Evolutionary conservation across 352 stramenopile species (phyloP).

Genomic region (Pythium periplocum): DNA sequence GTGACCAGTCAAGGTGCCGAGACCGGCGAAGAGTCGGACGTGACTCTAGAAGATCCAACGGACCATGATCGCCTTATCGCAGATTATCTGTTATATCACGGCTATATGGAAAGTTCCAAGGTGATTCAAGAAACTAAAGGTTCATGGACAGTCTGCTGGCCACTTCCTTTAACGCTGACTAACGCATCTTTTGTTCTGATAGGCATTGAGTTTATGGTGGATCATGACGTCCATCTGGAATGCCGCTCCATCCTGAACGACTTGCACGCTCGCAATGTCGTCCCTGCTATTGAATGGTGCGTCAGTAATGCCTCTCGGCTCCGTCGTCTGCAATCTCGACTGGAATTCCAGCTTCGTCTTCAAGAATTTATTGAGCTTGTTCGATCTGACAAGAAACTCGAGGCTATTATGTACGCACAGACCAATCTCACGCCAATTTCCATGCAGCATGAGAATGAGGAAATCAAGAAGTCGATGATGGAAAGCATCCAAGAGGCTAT

Average conservation of each 20-base stretch:
- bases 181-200: constrained; percentile 1
- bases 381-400: constrained; percentile 58
- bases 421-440: constrained; percentile 53
- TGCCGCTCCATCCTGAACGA: constrained; percentile 54
- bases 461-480: constrained; percentile 45
- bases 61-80: constrained; percentile 52
- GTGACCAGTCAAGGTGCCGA: no score
- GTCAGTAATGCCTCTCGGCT: constrained; percentile 64
- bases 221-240: constrained; percentile 54
- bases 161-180: no score
- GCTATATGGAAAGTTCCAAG: constrained; percentile 57
- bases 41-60: constrained; percentile 2
- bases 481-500: constrained; percentile 64
- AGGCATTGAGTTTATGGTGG: constrained; percentile 61
- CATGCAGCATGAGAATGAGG: constrained; percentile 55
- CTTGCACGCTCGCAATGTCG: constrained; percentile 38
- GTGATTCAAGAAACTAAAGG: constrained; percentile 62
- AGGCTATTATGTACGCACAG: constrained; percentile 70
- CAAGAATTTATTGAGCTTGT: constrained; percentile 81
- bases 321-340: constrained; percentile 52
- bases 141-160: constrained; percentile 1
- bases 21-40: no score
- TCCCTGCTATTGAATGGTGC: constrained; percentile 61
- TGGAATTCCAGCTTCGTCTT: constrained; percentile 72
- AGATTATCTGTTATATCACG: constrained; percentile 69